Evolutionary conservation across 2,329 filamentous ascomycete genomes (phyloP).

Genomic region (Clonostachys rosea): DNA sequence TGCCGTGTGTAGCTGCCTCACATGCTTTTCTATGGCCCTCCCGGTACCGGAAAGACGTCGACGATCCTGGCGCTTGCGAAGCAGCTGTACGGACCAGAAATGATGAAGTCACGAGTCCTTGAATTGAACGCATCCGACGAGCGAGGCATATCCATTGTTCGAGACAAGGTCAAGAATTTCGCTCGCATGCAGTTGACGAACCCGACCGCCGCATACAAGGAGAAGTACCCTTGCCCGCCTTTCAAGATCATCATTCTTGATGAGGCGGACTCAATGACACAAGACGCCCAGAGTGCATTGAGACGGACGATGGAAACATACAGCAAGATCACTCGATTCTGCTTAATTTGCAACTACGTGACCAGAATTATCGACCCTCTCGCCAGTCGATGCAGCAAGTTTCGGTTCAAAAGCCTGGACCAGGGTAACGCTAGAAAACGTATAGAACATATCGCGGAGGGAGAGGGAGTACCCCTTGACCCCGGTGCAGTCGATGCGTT

Average conservation of each 20-base stretch:
- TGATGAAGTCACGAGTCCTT: conserved; percentile 90
- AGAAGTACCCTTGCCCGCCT: conserved; percentile 84
- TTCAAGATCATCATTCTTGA: conserved; percentile 99
- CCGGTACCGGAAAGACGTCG: conserved; percentile 95
- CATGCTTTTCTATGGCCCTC: conserved; percentile 98
- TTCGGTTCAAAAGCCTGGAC: conserved; percentile 94
- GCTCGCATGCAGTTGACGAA: conserved; percentile 91
- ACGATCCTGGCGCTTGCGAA: conserved; percentile 96
- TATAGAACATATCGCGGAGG: conserved; percentile 74
- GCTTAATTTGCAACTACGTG: conserved; percentile 97
- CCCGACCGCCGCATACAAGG: conserved; percentile 64
- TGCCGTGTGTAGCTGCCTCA: conserved; percentile 68
- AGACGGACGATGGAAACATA: conserved; percentile 98
- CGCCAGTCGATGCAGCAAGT: conserved; percentile 91
- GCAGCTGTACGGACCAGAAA: conserved; percentile 92
- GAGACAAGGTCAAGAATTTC: conserved; percentile 98
- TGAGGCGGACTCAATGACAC: conserved; percentile 98
- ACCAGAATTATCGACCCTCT: conserved; percentile 96
- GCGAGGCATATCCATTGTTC: conserved; percentile 93
- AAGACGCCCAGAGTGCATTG: conserved; percentile 91
- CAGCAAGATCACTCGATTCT: conserved; percentile 93
- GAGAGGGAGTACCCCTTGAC: conserved; percentile 73
- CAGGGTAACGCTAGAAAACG: conserved; percentile 76
- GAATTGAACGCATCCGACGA: conserved; percentile 99
- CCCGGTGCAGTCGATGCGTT: conserved; percentile 78